phyloP scores from a whole-genome alignment of 208 protist species.

The Wallacemonas rigidus region DNA sequence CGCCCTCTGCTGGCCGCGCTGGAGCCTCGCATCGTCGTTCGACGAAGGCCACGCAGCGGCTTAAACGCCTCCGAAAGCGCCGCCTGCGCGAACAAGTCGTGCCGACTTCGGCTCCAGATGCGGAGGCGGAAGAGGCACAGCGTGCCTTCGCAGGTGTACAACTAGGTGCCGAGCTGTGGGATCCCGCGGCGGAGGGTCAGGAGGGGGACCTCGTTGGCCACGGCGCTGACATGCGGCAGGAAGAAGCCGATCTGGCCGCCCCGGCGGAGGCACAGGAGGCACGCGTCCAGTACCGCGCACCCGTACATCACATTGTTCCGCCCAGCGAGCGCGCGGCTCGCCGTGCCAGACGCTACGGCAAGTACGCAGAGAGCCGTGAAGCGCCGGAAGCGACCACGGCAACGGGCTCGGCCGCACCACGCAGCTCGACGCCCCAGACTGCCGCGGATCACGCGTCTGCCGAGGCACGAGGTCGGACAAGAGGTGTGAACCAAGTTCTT shows the following conservation, averaged over 20 bases:
- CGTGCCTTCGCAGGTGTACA: background rate
- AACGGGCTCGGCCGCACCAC: background rate
- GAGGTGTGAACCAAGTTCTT: background rate
- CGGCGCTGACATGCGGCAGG: background rate
- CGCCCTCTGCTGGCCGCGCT: slow-evolving; percentile 21
- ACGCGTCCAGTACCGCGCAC: slow-evolving; percentile 21
- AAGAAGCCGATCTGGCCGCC: slow-evolving; percentile 9
- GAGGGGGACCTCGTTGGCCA: slow-evolving; percentile 7
- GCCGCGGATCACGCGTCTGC: too few species aligned
- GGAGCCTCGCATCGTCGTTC: slow-evolving; percentile 10
- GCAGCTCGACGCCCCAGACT: too few species aligned
- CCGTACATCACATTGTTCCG: slow-evolving; percentile 37
- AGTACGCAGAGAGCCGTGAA: background rate
- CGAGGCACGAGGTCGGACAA: background rate
- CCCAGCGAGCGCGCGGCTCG: slow-evolving; percentile 27
- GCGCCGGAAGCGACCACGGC: background rate
- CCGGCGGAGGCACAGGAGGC: slow-evolving; percentile 5
- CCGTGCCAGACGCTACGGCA: slow-evolving; percentile 32
- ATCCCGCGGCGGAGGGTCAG: background rate
- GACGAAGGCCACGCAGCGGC: slow-evolving; percentile 13
- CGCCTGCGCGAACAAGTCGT: background rate
- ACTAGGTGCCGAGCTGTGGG: slow-evolving; percentile 10
- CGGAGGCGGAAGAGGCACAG: background rate
- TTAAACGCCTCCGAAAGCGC: slow-evolving; percentile 17
- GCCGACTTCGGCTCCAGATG: background rate